Percentiles rank a stretch among this genome's conserved stretches.
Evolutionary conservation across 106 monocot genomes (phyloP).

Genomic region (Phalaenopsis aphrodite): DNA sequence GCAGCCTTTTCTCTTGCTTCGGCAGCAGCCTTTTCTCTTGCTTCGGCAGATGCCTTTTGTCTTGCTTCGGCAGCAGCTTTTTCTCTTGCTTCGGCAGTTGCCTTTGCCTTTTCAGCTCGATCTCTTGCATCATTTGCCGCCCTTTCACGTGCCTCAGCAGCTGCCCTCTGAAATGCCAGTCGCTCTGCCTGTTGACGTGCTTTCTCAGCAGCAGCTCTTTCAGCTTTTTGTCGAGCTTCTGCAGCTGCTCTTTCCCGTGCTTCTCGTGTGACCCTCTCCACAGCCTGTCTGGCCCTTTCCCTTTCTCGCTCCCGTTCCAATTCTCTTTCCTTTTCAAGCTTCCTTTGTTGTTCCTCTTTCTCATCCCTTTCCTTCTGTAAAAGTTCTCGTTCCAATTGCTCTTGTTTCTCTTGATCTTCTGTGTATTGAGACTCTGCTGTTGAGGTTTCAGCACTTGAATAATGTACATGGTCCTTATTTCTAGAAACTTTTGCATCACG

Average conservation of each 20-base stretch:
- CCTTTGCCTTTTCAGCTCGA: constrained; percentile 34
- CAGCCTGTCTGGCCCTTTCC: constrained; percentile 54
- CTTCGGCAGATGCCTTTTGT: constrained; percentile 58
- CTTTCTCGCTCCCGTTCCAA: constrained; percentile 44
- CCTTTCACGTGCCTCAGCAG: constrained; percentile 63
- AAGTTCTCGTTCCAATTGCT: constrained; percentile 42
- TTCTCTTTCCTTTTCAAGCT: constrained; percentile 55
- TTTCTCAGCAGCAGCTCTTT: constrained; percentile 38
- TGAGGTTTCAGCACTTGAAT: constrained; percentile 31
- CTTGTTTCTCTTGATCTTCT: constrained; percentile 38
- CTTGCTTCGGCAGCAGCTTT: constrained; percentile 21
- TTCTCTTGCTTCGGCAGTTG: constrained; percentile 25
- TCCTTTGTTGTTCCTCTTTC: constrained; percentile 58
- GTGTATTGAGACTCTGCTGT: constrained; percentile 19
- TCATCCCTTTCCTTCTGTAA: constrained; percentile 56
- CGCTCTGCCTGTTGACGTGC: constrained; percentile 55
- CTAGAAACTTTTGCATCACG: constrained; percentile 41
- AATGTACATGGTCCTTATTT: constrained; percentile 26
- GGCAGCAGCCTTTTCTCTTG: constrained; percentile 32
- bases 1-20: constrained; percentile 30
- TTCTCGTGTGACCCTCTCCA: constrained; percentile 78
- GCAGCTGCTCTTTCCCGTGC: constrained; percentile 88
- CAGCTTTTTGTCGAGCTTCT: constrained; percentile 64
- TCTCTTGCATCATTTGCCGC: constrained; percentile 45
- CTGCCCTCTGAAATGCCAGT: constrained; percentile 59